Base-by-base conservation (phyloP, 345 rosid genomes). In the Firmiana major region DNA sequence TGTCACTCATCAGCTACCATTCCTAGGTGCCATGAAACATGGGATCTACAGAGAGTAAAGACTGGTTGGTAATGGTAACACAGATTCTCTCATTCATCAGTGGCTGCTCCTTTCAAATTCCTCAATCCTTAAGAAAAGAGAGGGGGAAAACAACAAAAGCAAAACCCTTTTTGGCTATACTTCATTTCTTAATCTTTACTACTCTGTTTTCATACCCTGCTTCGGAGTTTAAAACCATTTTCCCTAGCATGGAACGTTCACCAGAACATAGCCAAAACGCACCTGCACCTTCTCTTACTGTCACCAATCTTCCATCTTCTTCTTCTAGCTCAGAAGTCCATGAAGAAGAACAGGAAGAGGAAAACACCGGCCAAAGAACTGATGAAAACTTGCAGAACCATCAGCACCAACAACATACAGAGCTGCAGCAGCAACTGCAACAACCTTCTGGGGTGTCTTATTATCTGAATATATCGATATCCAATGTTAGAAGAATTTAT, bases 161-260 rank as follows among this genome's bases (percentile, higher is more conserved):
- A 16, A 42, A 40, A 9, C 28, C 76, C 76, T 9, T 36, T 36
- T 6, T 62, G 10, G 38, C 13, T 11, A 22, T n/a, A 22, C 26
- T 48, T 67, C 16, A 28, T 63, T 73, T 55, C 46, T 26, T 21
- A 26, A 1, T 54, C 53, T 12, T 16, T 73, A 59, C 48, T 43
- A 24, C 60, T 42, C 9, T 31, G 34, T 31, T 31, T 31, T 17
- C 40, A 38, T 49, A 3, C 42, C 38, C 34, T 19, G 63, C n/a
- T 31, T 43, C 46, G 21, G 15, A 76, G 26, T 38, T n/a, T 38
- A 9, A 13, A 13, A 12, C 43, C 58, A 19, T 40, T 5, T 38
- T 57, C 36, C 72, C 75, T 12, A 55, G 24, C 36, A 84, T 84
- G 89, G 86, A 81, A 78, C 82, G 72, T 15, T 45, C 79, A 48